Conservation (phyloP, 2,329 filamentous ascomycete species). For the Parasarocladium wereldwijsianum region DNA sequence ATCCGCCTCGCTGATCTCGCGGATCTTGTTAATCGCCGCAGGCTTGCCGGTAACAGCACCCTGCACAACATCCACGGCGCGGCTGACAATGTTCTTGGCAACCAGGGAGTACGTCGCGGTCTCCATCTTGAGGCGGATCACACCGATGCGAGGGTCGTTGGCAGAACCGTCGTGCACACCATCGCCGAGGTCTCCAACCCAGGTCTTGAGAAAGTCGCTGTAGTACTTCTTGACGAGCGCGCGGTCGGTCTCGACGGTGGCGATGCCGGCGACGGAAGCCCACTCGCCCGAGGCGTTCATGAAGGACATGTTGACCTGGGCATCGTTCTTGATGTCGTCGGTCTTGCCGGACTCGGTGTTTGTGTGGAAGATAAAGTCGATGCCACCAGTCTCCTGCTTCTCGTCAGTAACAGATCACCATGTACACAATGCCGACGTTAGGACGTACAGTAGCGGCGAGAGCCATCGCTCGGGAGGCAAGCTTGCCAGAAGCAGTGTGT, state of each 20-base stretch:
- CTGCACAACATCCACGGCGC: conserved; percentile 58
- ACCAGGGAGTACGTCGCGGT: conserved; percentile 59
- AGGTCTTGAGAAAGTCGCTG: conserved; percentile 58
- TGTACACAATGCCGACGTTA: background rate
- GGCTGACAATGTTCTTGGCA: conserved; percentile 46
- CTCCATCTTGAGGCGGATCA: conserved; percentile 62
- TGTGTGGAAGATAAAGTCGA: conserved; percentile 80
- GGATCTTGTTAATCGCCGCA: conserved; percentile 59
- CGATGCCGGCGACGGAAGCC: conserved; percentile 70
- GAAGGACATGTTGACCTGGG: conserved; percentile 71
- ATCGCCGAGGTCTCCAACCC: conserved; percentile 75
- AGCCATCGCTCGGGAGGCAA: conserved; percentile 79
- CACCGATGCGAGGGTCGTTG: conserved; percentile 65
- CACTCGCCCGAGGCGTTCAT: conserved; percentile 64
- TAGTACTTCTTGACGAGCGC: conserved; percentile 61
- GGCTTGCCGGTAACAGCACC: conserved; percentile 58
- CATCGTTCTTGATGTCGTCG: conserved; percentile 57
- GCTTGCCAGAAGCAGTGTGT: conserved; percentile 46
- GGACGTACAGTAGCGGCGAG: conserved; percentile 57
- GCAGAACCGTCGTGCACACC: conserved; percentile 71
- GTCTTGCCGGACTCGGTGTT: conserved; percentile 86
- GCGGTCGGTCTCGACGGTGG: conserved; percentile 55
- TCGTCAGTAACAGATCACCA: conserved; percentile 5
- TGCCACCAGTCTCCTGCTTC: conserved; percentile 54
- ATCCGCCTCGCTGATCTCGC: conserved; percentile 56